Base-by-base conservation (phyloP, 1,284 basidiomycete species). In the Leccinum fallax region DNA sequence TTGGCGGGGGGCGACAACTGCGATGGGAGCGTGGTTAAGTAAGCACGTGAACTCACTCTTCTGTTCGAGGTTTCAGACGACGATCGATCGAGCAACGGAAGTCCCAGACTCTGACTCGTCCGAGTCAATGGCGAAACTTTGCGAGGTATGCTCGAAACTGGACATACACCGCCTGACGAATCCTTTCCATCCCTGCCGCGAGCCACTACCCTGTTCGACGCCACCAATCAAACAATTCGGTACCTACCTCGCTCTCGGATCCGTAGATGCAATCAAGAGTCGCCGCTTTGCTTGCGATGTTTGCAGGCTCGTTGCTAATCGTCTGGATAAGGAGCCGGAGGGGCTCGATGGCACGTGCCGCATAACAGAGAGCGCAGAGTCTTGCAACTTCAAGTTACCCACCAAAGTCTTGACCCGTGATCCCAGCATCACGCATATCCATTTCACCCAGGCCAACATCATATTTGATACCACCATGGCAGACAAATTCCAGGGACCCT, bases 201-300 rank as follows among this genome's bases (percentile, higher is more conserved):
- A 57, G 0, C 59, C 53, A 2, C 16, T 55, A 2, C 53, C 59
- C 0, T 67, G 66, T 30, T 66, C 54, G 2, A 10, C 13, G 3
- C 48, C 59, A 1, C 65, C 67, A 7, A 32, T 43, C 26, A 19
- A 40, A 5, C 16, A 4, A 16, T 0, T 9, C 9, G 48, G 26
- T 11, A 13, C 11, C 1, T 34, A 28, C 28, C 8, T 48, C 3
- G 2, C 19, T 34, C 66, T 71, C 10, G 69, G 69, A 21, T 65
- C 61, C 13, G 5, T 69, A 19, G 58, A 53, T 28, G 58, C 61
- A 26, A 65, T 68, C 59, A 69, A 69, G 43, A 5, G n/a, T 24
- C 56, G 67, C 24, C 58, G 69, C 3, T 53, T 10, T 0, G 40
- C 30, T 15, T 68, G 67, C 52, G 59, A 60, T 6, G 10, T 71